Evolutionary conservation across 306 rosid genomes (phyloP).

Genomic region (Acacia acuminata): DNA sequence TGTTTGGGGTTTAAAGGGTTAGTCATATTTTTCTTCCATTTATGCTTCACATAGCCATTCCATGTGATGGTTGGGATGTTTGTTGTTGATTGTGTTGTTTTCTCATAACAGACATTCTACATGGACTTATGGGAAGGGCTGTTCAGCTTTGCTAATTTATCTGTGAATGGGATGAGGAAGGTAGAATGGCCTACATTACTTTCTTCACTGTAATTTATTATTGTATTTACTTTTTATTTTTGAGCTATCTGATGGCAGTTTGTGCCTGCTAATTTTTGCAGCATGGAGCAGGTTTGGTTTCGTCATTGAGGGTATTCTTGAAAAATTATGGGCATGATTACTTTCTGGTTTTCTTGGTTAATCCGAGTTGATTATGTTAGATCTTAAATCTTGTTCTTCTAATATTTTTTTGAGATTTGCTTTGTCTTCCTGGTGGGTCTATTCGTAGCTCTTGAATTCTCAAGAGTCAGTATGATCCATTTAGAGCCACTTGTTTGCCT

Average conservation of each 20-base stretch:
- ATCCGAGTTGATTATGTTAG: background rate
- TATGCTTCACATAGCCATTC: slow-evolving; percentile 25
- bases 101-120: slow-evolving; percentile 54
- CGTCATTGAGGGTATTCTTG: slow-evolving; percentile 18
- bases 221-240: background rate
- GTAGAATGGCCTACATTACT: slow-evolving; percentile 38
- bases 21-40: slow-evolving; percentile 33
- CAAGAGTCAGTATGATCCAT: background rate
- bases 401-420: slow-evolving; percentile 17
- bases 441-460: background rate
- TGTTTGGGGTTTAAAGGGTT: slow-evolving; percentile 31
- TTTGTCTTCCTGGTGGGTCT: background rate
- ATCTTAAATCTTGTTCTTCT: background rate
- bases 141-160: slow-evolving; percentile 43
- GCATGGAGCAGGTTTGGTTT: slow-evolving; percentile 39
- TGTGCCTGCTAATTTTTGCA: slow-evolving; percentile 33
- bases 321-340: slow-evolving; percentile 11
- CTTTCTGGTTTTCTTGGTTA: background rate
- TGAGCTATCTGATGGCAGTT: background rate
- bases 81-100: slow-evolving; percentile 46
- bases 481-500: background rate
- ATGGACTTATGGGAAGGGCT: slow-evolving; percentile 46
- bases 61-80: slow-evolving; percentile 40
- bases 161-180: slow-evolving; percentile 46
- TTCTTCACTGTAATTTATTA: slow-evolving; percentile 6